A percentile compares a stretch with the other conserved stretches of the same genome.
Conservation (phyloP, 306 rosid genomes). For the Gastrolobium bilobum region DNA sequence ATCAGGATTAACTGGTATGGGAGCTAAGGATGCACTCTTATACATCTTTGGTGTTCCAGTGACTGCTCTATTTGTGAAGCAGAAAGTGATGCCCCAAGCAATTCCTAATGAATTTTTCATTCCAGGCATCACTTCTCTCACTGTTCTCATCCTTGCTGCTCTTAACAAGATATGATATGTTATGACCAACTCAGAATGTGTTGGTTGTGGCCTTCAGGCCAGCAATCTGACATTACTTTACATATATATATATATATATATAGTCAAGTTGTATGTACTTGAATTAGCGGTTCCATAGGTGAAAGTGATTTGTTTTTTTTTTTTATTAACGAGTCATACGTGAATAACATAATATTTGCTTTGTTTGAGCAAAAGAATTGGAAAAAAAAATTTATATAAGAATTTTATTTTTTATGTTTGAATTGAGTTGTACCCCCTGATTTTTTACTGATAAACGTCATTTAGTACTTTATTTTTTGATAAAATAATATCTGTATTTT, state of each 20-base stretch:
- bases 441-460: too few species aligned
- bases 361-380: too few species aligned
- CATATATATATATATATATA: background rate
- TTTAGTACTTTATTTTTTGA: too few species aligned
- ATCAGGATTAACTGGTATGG: constrained; percentile 56
- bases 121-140: constrained; percentile 69
- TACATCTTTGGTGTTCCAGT: constrained; percentile 74
- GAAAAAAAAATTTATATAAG: too few species aligned
- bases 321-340: too few species aligned
- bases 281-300: background rate
- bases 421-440: too few species aligned
- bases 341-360: too few species aligned
- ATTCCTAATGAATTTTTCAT: constrained; percentile 61
- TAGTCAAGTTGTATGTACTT: background rate
- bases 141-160: constrained; percentile 65
- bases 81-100: constrained; percentile 50
- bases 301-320: too few species aligned
- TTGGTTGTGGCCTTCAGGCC: background rate
- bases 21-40: constrained; percentile 58
- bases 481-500: too few species aligned
- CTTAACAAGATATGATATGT: constrained; percentile 66
- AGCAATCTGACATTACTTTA: background rate
- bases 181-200: constrained; percentile 10
- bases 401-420: too few species aligned
- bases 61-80: constrained; percentile 59